Conservation (phyloP, 2,329 filamentous ascomycete species). For the Elsinoe ampelina region DNA sequence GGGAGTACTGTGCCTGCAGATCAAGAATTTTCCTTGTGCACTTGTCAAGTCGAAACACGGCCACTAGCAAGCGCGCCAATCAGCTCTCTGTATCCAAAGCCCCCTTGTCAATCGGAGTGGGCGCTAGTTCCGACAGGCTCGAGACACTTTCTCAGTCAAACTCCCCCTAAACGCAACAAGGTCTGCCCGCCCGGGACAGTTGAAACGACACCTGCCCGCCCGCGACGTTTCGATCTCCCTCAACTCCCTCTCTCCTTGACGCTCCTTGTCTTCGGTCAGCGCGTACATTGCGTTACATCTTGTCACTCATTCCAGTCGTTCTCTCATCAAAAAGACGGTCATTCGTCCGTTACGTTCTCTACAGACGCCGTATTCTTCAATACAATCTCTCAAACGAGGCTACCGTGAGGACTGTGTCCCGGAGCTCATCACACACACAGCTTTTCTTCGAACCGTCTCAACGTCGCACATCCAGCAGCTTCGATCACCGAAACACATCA, state of each 20-base stretch:
- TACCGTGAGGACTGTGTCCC: slow-evolving; percentile 13
- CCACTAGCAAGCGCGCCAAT: slow-evolving; percentile 3
- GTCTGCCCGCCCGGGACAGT: background rate
- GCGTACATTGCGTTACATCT: slow-evolving; percentile 11
- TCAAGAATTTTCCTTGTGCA: slow-evolving; percentile 1
- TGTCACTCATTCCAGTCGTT: slow-evolving; percentile 12
- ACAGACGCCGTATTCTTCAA: slow-evolving; percentile 2
- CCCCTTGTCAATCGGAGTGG: slow-evolving; percentile 9
- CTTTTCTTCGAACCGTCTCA: background rate
- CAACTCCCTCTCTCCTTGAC: slow-evolving; percentile 13
- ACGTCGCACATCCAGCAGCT: background rate
- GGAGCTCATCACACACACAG: background rate
- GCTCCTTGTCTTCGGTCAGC: slow-evolving; percentile 14
- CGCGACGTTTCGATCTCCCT: slow-evolving; percentile 8
- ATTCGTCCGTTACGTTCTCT: slow-evolving; percentile 4
- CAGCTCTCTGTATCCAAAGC: background rate
- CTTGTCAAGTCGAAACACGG: slow-evolving; percentile 11
- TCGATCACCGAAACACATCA: background rate
- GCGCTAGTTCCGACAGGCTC: background rate
- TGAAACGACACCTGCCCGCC: slow-evolving; percentile 12
- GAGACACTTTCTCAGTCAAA: slow-evolving; percentile 11
- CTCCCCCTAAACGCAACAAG: slow-evolving; percentile 11
- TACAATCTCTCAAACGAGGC: slow-evolving; percentile 11
- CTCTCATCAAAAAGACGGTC: slow-evolving; percentile 10
- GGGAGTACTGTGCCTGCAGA: slow-evolving; percentile 9